Percentiles rank a stretch among this genome's conserved stretches.
Evolutionary conservation across 768 basidiomycete genomes (phyloP).

Genomic region (Pleurotus citrinopileatus): DNA sequence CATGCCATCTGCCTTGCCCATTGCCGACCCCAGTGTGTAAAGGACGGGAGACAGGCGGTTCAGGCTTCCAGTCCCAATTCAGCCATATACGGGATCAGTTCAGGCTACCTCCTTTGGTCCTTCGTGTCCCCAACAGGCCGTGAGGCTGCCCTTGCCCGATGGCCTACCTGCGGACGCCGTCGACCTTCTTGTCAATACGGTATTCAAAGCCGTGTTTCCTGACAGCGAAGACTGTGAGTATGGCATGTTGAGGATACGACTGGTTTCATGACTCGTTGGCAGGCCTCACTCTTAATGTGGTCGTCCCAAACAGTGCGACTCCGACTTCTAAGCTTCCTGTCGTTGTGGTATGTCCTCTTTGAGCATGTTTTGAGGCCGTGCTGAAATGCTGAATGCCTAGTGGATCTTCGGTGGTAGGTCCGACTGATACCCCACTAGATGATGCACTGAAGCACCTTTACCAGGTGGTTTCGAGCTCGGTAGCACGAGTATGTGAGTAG

Average conservation of each 20-base stretch:
- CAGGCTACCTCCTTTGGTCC: conserved; percentile 29
- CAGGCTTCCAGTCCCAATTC: conserved; percentile 25
- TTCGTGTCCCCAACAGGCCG: conserved; percentile 40
- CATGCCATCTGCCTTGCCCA: neutral
- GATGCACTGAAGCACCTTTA: neutral
- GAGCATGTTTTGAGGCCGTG: neutral
- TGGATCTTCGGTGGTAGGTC: conserved; percentile 48
- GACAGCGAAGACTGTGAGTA: conserved; percentile 47
- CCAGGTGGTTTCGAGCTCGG: conserved; percentile 43
- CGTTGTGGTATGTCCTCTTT: conserved; percentile 38
- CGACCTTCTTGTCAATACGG: conserved; percentile 28
- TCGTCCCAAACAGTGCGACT: conserved; percentile 39
- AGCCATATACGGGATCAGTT: conserved; percentile 23
- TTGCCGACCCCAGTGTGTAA: neutral
- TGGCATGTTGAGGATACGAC: neutral
- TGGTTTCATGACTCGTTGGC: too few relatives aligned
- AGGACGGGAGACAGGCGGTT: conserved; percentile 14
- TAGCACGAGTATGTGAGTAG: conserved; percentile 27
- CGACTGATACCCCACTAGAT: neutral
- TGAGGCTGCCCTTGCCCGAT: conserved; percentile 30
- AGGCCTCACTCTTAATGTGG: conserved; percentile 54
- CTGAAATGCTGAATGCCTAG: conserved; percentile 19
- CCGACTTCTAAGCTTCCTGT: conserved; percentile 47
- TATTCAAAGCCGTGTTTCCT: conserved; percentile 27
- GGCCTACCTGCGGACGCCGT: conserved; percentile 31